Conservation (phyloP, 1,284 basidiomycete genomes). For the Naganishia sp. region DNA sequence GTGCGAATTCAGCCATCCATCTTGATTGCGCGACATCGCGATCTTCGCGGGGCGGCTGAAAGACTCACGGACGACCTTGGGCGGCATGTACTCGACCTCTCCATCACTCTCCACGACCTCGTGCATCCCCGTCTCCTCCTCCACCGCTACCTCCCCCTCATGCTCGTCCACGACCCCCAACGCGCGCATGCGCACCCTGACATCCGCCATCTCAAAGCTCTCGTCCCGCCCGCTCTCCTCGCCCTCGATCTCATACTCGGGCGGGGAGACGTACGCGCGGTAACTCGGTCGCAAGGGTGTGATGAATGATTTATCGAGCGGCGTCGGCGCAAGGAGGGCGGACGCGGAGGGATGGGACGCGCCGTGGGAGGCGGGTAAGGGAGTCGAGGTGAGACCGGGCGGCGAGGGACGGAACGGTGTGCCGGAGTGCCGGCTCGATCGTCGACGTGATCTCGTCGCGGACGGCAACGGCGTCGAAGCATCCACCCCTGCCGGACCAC, state of each 20-base stretch:
- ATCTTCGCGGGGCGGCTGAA: background rate
- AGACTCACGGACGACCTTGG: constrained; percentile 27
- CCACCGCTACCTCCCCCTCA: constrained; percentile 19
- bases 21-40: background rate
- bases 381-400: background rate
- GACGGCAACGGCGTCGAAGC: constrained; percentile 27
- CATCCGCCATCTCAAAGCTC: constrained; percentile 30
- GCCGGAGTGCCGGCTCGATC: constrained; percentile 1
- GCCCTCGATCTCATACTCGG: constrained; percentile 21
- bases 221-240: constrained; percentile 17
- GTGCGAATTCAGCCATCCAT: too few relatives aligned
- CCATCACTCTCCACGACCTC: constrained; percentile 27
- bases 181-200: constrained; percentile 7
- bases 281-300: constrained; percentile 21
- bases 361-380: background rate
- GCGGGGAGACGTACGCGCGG: constrained; percentile 21
- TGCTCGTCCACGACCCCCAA: constrained; percentile 25
- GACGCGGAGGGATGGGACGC: constrained; percentile 5
- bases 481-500: background rate
- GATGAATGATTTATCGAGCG: constrained; percentile 41
- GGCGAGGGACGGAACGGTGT: constrained; percentile 16
- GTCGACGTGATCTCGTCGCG: constrained; percentile 23
- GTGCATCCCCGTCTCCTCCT: background rate
- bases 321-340: constrained; percentile 28
- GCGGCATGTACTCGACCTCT: constrained; percentile 33